Percentiles rank a stretch among this genome's conserved stretches.
phyloP scores from a whole-genome alignment of 768 basidiomycete genomes.

The Pholiota microspora region DNA sequence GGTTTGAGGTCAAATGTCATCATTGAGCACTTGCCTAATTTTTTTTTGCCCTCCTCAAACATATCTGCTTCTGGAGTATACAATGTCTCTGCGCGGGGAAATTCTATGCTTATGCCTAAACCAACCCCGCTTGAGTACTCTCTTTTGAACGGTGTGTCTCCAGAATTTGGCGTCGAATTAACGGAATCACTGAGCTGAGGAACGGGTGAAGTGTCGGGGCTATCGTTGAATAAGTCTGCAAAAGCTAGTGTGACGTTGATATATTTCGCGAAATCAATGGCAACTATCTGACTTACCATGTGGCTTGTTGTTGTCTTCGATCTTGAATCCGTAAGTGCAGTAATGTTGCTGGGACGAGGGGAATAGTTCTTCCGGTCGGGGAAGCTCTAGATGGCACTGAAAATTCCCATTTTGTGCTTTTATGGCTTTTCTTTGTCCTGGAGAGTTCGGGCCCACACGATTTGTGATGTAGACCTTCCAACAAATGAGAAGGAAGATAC shows the following conservation, averaged over 20 bases:
- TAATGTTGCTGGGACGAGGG: constrained; percentile 3
- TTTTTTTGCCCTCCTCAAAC: background rate
- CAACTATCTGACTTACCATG: background rate
- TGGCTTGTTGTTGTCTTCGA: background rate
- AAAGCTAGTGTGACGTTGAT: background rate
- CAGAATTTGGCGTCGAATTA: background rate
- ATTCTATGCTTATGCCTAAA: no score
- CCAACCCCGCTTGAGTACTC: background rate
- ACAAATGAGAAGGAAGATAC: constrained; percentile 5
- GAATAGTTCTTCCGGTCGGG: constrained; percentile 6
- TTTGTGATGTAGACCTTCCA: constrained; percentile 14
- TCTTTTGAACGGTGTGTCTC: background rate
- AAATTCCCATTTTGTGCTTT: constrained; percentile 8
- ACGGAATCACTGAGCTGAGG: background rate
- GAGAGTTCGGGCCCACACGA: background rate
- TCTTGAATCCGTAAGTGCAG: constrained; percentile 5
- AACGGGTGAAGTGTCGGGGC: background rate
- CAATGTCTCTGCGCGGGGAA: no score
- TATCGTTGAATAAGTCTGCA: background rate
- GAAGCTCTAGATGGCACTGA: constrained; percentile 10
- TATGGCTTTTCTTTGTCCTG: background rate
- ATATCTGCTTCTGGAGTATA: background rate
- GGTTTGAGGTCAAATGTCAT: background rate
- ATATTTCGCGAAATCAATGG: background rate
- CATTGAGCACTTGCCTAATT: background rate